Base-by-base conservation (phyloP, 345 rosid genomes). In the Punica granatum region DNA sequence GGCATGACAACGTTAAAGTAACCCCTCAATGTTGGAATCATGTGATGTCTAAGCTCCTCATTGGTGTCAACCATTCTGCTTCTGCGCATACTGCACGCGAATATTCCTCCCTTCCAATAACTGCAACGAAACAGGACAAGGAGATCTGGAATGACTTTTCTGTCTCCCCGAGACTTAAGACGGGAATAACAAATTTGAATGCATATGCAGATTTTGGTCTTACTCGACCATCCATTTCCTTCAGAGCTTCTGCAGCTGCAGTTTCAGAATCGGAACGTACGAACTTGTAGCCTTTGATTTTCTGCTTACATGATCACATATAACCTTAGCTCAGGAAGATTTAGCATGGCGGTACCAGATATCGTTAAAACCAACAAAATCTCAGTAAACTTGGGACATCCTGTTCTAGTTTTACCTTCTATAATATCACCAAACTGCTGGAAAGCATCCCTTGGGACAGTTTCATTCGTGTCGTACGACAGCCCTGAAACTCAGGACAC, bases 221-320 rank as follows among this genome's bases (percentile, higher is more conserved):
- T 33, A 82, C 96, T 90, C 72, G 75, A 53, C 86, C 83, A 66
- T 87, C 74, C 92, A 87, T 84, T 66, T 82, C 83, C 65, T 75
- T 85, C 25, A 86, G 75, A 65, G 90, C 98, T 34, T 12, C 33
- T 16, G 64, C 65, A 64, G 93, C 93, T 19, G 90, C 81, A 74
- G 73, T 82, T 73, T 86, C 89, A 53, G 86, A 79, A 65, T 71
- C 48, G 41, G 83, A 89, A 21, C 64, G 58, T 64, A 91, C 90
- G 82, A 91, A 89, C 25, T 91, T 96, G 36, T 84, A 91, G 7
- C 93, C 91, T 78, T 80, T 85, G 97, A 89, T 78, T 85, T 77
- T 51, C 91, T 88, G 39, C 71, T 83, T 73, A 74, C 82, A 35
- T 58, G 90, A 75, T 91, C 85, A n/a, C 92, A 87, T 69, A 85